Evolutionary conservation across 169 alveolate species (phyloP).

Genomic region (Plasmodium knowlesi): DNA sequence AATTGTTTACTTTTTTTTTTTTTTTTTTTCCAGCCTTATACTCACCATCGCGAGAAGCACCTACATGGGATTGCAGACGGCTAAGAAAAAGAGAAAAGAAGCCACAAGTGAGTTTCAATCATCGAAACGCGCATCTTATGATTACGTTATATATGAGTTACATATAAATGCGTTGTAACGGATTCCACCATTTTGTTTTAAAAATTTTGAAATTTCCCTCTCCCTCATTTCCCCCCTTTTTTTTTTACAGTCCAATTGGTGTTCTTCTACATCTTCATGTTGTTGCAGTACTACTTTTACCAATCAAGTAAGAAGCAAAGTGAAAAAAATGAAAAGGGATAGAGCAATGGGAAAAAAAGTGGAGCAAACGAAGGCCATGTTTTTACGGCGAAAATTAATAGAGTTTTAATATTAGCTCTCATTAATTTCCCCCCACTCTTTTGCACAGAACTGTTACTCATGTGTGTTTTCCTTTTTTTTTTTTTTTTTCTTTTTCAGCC

Average conservation of each 20-base stretch:
- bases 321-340: neutral
- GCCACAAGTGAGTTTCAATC: constrained; percentile 22
- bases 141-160: neutral
- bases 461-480: neutral
- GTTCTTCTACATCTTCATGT: neutral
- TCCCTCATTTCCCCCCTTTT: neutral
- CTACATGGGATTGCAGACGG: constrained; percentile 43
- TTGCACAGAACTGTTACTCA: neutral
- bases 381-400: neutral
- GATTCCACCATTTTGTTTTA: neutral
- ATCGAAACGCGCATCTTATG: neutral
- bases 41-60: constrained; percentile 21
- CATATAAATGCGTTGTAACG: neutral
- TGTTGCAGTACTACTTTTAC: constrained; percentile 46
- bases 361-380: neutral
- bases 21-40: neutral
- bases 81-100: constrained; percentile 56
- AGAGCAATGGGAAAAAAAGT: neutral
- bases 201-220: neutral
- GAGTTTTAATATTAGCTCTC: neutral
- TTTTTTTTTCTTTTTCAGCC: constrained; percentile 33
- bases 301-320: constrained; percentile 32
- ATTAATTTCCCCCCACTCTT: neutral
- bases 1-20: neutral
- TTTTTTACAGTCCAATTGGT: constrained; percentile 43